Percentiles rank a stretch among this genome's conserved stretches.
Evolutionary conservation across 2,329 filamentous ascomycete species (phyloP).

Genomic region (Pestalotiopsis sp.): DNA sequence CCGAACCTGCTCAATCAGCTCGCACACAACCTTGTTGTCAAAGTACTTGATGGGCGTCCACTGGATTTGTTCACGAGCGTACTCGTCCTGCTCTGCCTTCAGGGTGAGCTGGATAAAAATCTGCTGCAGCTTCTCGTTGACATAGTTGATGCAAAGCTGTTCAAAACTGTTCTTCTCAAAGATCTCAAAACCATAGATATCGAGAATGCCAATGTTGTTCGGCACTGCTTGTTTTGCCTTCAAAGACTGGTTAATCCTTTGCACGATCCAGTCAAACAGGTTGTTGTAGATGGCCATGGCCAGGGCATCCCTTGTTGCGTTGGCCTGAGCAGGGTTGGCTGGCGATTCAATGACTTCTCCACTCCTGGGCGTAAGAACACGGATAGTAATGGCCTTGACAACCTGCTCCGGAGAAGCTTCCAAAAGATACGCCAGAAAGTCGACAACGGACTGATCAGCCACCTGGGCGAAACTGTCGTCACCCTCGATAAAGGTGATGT

Average conservation of each 20-base stretch:
- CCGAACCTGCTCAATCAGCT: conserved; percentile 88
- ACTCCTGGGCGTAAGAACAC: conserved; percentile 74
- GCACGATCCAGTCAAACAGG: conserved; percentile 97
- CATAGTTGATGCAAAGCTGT: conserved; percentile 99
- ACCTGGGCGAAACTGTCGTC: conserved; percentile 88
- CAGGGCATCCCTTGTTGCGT: conserved; percentile 85
- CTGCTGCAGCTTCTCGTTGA: conserved; percentile 98
- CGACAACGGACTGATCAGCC: conserved; percentile 85
- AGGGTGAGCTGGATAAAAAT: conserved; percentile 98
- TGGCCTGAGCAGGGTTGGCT: conserved; percentile 84
- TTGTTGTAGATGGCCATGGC: conserved; percentile 97
- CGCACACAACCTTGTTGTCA: conserved; percentile 98
- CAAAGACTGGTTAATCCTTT: conserved; percentile 86
- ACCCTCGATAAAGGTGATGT: conserved; percentile 88
- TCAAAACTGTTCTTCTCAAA: conserved; percentile 99
- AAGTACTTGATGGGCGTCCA: conserved; percentile 99
- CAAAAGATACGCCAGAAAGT: conserved; percentile 91
- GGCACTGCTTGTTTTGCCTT: conserved; percentile 74
- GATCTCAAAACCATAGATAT: conserved; percentile 99
- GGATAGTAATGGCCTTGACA: conserved; percentile 85
- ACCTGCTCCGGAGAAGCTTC: conserved; percentile 83
- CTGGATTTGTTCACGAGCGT: conserved; percentile 91
- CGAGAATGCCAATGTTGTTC: conserved; percentile 93
- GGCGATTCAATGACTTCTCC: conserved; percentile 74
- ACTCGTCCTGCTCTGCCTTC: conserved; percentile 97